Evolutionary conservation across 306 rosid genomes (phyloP).

Genomic region (Gastrolobium bilobum): DNA sequence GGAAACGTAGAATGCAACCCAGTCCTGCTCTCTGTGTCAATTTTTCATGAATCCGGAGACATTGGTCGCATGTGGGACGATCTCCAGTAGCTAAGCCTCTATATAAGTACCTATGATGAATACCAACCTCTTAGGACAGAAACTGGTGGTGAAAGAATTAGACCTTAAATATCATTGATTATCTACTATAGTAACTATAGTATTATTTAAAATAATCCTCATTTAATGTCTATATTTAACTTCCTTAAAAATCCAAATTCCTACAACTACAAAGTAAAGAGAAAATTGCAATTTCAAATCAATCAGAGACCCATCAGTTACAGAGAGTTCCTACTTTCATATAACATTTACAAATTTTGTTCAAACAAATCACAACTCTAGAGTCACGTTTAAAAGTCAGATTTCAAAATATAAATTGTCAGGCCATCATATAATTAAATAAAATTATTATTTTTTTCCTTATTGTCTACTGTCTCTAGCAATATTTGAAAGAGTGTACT

Average conservation of each 20-base stretch:
- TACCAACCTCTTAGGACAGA: slow-evolving; percentile 34
- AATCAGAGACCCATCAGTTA: neutral
- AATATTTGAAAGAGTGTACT: too few relatives aligned
- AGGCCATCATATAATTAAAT: neutral
- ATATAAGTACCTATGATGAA: slow-evolving; percentile 79
- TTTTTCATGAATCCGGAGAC: slow-evolving; percentile 91
- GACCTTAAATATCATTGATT: slow-evolving; percentile 5
- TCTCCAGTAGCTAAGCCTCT: slow-evolving; percentile 97
- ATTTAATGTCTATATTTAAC: slow-evolving; percentile 4
- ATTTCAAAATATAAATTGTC: neutral
- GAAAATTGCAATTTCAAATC: neutral
- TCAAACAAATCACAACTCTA: neutral
- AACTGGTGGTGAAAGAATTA: slow-evolving; percentile 2
- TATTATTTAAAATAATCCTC: neutral
- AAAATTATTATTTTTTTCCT: too few relatives aligned
- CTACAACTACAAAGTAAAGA: neutral
- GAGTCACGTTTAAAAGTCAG: neutral
- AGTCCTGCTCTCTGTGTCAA: slow-evolving; percentile 91
- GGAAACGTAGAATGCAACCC: slow-evolving; percentile 93
- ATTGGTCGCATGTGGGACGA: slow-evolving; percentile 95
- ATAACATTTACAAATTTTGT: neutral
- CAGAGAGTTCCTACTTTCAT: neutral
- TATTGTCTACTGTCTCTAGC: neutral
- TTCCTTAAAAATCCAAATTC: slow-evolving; percentile 3
- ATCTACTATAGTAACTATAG: slow-evolving; percentile 26